phyloP scores from a whole-genome alignment of 768 basidiomycete genomes.

The Termitomyces sp. region DNA sequence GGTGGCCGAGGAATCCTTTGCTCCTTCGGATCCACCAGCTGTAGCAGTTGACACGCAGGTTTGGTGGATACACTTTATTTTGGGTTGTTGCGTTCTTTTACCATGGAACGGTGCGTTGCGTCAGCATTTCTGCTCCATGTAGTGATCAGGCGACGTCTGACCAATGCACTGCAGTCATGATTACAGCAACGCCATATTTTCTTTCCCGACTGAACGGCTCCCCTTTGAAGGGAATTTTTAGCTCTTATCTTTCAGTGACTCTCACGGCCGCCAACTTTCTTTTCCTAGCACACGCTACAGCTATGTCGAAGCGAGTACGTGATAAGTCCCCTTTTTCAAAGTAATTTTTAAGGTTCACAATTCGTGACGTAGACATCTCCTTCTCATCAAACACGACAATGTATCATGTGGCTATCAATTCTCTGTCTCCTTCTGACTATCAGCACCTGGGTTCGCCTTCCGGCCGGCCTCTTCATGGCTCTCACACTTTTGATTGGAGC shows the following conservation, averaged over 20 bases:
- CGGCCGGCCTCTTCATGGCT: conserved; percentile 55
- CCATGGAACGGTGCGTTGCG: conserved; percentile 79
- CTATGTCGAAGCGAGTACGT: conserved; percentile 60
- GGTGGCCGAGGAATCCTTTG: conserved; percentile 11
- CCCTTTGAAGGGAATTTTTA: conserved; percentile 49
- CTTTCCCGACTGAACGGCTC: conserved; percentile 62
- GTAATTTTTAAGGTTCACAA: background rate
- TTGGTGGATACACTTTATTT: conserved; percentile 54
- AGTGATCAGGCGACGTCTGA: background rate
- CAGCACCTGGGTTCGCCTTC: conserved; percentile 57
- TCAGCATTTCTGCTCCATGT: background rate
- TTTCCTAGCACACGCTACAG: conserved; percentile 71
- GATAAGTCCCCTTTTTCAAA: background rate
- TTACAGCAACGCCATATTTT: conserved; percentile 84
- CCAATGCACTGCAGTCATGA: conserved; percentile 53
- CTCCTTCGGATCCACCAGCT: conserved; percentile 21
- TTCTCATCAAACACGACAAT: conserved; percentile 48
- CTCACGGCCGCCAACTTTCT: conserved; percentile 63
- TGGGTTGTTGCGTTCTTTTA: conserved; percentile 67
- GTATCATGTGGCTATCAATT: conserved; percentile 44
- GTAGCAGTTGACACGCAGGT: conserved; percentile 29
- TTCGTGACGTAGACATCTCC: conserved; percentile 47
- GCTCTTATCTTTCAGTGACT: conserved; percentile 58
- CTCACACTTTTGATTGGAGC: conserved; percentile 65
- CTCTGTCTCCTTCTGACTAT: conserved; percentile 58